Percentiles rank a stretch among this genome's conserved stretches.
These are phyloP conservation scores for Ceratocystis papillata DNA, from an alignment of 2,329 filamentous ascomycete genomes.

Conservation along the genomic window DNA sequence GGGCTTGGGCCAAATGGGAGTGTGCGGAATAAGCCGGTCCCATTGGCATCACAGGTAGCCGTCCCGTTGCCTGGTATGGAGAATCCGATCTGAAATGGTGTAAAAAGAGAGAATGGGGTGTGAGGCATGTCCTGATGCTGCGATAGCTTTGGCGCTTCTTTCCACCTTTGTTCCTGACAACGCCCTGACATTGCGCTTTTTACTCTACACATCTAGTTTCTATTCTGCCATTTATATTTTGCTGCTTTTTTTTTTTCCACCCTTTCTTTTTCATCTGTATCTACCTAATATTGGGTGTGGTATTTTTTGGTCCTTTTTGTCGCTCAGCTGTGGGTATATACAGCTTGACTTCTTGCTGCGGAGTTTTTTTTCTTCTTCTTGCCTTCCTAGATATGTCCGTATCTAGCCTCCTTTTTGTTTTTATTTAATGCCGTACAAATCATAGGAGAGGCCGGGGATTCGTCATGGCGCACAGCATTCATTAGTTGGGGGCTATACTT, in stretches of 20 bases:
- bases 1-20: constrained; percentile 40
- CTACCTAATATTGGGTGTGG: background rate
- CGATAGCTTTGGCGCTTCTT: background rate
- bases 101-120: background rate
- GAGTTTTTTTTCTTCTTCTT: constrained; percentile 13
- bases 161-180: background rate
- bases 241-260: constrained; percentile 9
- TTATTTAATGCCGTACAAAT: constrained; percentile 4
- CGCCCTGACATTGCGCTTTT: background rate
- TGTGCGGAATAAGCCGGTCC: constrained; percentile 28
- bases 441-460: constrained; percentile 6
- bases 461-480: background rate
- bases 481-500: background rate
- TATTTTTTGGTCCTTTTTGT: constrained; percentile 14
- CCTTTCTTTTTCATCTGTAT: constrained; percentile 11
- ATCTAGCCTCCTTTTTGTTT: background rate
- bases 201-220: background rate
- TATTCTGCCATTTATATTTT: constrained; percentile 8
- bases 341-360: constrained; percentile 1
- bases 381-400: background rate
- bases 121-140: background rate
- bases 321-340: background rate
- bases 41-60: constrained; percentile 26
- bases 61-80: constrained; percentile 35
- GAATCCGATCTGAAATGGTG: constrained; percentile 34